phyloP scores from a whole-genome alignment of 495 filamentous ascomycete species.

The Penicillium roqueforti region DNA sequence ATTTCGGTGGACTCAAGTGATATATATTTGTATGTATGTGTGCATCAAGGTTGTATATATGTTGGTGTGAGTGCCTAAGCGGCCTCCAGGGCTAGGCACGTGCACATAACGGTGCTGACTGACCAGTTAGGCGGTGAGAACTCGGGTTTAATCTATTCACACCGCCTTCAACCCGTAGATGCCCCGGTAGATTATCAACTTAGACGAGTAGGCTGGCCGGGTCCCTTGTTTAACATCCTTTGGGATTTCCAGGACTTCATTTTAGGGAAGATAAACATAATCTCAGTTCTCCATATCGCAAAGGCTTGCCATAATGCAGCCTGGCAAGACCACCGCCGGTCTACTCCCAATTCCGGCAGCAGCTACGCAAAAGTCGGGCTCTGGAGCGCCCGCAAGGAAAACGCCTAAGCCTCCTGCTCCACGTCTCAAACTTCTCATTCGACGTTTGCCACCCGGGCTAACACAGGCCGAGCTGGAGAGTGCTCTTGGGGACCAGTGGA shows the following conservation, averaged over 20 bases:
- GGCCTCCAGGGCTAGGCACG: too few relatives aligned
- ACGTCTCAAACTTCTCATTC: conserved; percentile 78
- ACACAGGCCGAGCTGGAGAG: conserved; percentile 73
- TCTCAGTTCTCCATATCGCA: background rate
- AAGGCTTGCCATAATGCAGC: conserved; percentile 29
- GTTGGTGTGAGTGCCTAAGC: too few relatives aligned
- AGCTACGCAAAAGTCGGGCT: conserved; percentile 55
- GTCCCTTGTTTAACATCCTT: background rate
- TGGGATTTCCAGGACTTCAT: background rate
- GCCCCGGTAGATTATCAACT: background rate
- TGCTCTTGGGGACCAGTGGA: conserved; percentile 80
- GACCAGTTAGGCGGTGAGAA: background rate
- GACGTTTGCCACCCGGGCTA: conserved; percentile 80
- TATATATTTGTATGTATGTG: too few relatives aligned
- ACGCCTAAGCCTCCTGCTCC: conserved; percentile 55
- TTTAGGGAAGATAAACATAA: background rate
- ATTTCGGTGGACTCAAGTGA: too few relatives aligned
- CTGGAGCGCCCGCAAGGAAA: conserved; percentile 35
- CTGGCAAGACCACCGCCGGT: conserved; percentile 47
- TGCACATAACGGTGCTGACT: background rate
- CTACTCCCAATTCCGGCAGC: conserved; percentile 57
- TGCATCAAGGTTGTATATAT: too few relatives aligned
- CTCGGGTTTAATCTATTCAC: background rate
- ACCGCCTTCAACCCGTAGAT: background rate
- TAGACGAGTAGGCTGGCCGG: background rate